Evolutionary conservation across 768 basidiomycete genomes (phyloP).

Genomic region (Vishniacozyma victoriae): DNA sequence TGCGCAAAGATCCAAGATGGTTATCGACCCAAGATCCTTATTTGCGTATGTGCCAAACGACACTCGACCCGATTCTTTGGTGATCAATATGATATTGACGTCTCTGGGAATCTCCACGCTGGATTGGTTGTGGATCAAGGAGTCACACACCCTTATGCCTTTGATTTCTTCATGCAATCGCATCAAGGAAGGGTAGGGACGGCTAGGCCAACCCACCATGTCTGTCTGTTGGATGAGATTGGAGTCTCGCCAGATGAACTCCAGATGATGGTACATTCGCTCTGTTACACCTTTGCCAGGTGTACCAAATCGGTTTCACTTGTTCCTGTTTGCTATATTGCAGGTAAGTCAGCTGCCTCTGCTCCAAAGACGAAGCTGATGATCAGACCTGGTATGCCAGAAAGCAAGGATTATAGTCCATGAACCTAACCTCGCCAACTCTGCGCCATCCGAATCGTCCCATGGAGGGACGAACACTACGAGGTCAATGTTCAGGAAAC

Average conservation of each 20-base stretch:
- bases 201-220: conserved; percentile 45
- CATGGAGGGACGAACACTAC: conserved; percentile 3
- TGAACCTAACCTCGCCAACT: conserved; percentile 11
- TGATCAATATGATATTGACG: conserved; percentile 21
- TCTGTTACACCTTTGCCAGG: conserved; percentile 42
- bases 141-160: conserved; percentile 43
- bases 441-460: conserved; percentile 33
- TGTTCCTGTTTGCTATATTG: conserved; percentile 44
- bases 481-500: conserved; percentile 4
- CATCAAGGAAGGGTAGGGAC: conserved; percentile 44
- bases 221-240: conserved; percentile 40
- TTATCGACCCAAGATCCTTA: conserved; percentile 29
- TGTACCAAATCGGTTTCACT: conserved; percentile 43
- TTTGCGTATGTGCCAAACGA: conserved; percentile 43
- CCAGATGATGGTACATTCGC: conserved; percentile 35
- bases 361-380: conserved; percentile 1
- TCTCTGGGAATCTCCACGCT: conserved; percentile 37
- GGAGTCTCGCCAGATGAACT: conserved; percentile 37
- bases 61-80: conserved; percentile 46
- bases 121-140: conserved; percentile 38
- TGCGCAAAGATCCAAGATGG: conserved; percentile 18
- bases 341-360: conserved; percentile 19
- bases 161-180: conserved; percentile 46
- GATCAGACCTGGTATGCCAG: conserved; percentile 39
- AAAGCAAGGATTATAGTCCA: conserved; percentile 41